Conservation (phyloP, 805 yeast genomes). For the Blastobotrys americana region DNA sequence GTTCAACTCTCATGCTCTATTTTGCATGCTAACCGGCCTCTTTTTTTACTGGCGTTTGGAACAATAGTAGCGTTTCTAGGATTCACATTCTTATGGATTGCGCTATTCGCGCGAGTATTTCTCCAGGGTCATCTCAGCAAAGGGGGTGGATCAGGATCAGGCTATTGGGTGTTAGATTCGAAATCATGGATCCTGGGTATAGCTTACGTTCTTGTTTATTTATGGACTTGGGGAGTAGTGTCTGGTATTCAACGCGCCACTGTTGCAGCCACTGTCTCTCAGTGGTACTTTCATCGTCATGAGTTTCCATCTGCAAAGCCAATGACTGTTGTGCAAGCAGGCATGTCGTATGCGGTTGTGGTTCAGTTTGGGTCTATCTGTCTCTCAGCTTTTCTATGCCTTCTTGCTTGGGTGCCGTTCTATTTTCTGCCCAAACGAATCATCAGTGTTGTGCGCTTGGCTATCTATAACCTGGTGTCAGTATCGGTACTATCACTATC, state of each 20-base stretch:
- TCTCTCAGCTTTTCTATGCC: constrained; percentile 26
- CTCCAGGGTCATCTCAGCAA: constrained; percentile 21
- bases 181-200: constrained; percentile 29
- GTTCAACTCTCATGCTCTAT: constrained; percentile 32
- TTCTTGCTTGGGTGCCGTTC: constrained; percentile 32
- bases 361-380: constrained; percentile 34
- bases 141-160: constrained; percentile 17
- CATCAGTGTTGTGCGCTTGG: constrained; percentile 20
- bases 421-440: constrained; percentile 30
- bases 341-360: constrained; percentile 25
- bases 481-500: constrained; percentile 27
- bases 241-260: constrained; percentile 33
- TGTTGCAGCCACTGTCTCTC: constrained; percentile 31
- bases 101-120: constrained; percentile 29
- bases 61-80: constrained; percentile 25
- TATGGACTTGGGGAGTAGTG: constrained; percentile 39
- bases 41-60: constrained; percentile 26
- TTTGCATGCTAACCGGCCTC: constrained; percentile 27
- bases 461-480: constrained; percentile 23
- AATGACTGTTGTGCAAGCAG: constrained; percentile 16
- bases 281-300: constrained; percentile 33
- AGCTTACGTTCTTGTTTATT: constrained; percentile 30
- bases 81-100: constrained; percentile 33
- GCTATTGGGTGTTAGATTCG: constrained; percentile 26
- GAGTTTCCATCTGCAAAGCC: constrained; percentile 20